Evolutionary conservation across 2,329 filamentous ascomycete genomes (phyloP), one percentile per base, ranked within the genome.

Genomic region (Zymoseptoria tritici): DNA sequence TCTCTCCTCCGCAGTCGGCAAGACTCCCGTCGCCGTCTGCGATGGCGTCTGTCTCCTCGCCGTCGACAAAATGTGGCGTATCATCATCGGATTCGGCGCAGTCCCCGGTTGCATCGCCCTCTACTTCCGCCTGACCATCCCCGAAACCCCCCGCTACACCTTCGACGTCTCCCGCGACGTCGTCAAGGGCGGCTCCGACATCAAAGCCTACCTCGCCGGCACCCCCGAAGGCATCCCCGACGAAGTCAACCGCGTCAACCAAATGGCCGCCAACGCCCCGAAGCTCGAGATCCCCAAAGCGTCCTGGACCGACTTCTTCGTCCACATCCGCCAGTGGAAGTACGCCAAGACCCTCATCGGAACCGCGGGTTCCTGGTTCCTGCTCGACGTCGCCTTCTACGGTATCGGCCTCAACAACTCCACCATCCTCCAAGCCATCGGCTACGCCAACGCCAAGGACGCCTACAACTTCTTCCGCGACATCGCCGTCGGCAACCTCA

Each of bases 51-150:
- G 90, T 70, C 82, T 83, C 58, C 71, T 83, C 0, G 88, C 89
- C 1, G 88, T 92, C 5, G 90, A 94, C 78, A 91, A 91, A 80
- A 92, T 92, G 87, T 94, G 90, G 90, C 83, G 90, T 66, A 81
- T 85, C 13, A 81, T 94, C 54, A 89, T 94, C 70, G 90, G 89
- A 11, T 89, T 92, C 69, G 90, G 90, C 66, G 89, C 88, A 52
- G 83, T 94, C 8, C 90, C 90, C 2, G 90, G 87, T 51, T 89
- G 85, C 72, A 85, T 92, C 63, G 90, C 90, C 20, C 83, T 95
- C 19, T 94, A 94, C 79, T 94, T 90, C 76, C 87, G 90, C 63
- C 82, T 94, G 3, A 94, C 90, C 56, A 93, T 95, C 65, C 90
- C 90, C 22, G 90, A 95, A 77, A 93, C 90, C 36, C 90, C 90